Conservation (phyloP, 1,284 basidiomycete genomes). For the Moesziomyces aphidis region DNA sequence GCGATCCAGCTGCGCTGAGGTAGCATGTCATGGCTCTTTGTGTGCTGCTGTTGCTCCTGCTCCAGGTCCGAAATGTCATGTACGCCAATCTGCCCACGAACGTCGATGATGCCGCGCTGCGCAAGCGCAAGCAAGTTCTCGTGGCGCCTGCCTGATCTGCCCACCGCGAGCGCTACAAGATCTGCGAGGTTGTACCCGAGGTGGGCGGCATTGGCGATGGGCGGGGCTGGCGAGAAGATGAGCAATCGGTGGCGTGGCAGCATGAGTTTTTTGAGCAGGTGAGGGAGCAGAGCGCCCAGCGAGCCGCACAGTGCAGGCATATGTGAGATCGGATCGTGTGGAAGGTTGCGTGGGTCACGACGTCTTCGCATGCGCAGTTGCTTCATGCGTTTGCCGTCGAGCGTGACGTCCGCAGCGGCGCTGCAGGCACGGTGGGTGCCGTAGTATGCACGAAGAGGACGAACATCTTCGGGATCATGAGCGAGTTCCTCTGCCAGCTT, state of each 20-base stretch:
- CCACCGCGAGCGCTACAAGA: slow-evolving; percentile 29
- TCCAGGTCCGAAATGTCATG: slow-evolving; percentile 52
- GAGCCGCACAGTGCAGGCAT: slow-evolving; percentile 53
- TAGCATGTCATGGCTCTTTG: neutral
- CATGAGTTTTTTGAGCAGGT: slow-evolving; percentile 54
- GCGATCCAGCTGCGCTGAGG: slow-evolving; percentile 51
- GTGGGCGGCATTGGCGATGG: slow-evolving; percentile 37
- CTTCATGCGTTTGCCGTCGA: slow-evolving; percentile 37
- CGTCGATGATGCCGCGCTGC: slow-evolving; percentile 16
- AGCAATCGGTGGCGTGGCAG: slow-evolving; percentile 47
- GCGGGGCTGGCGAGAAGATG: slow-evolving; percentile 50
- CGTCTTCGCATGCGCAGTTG: slow-evolving; percentile 42
- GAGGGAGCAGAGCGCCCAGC: slow-evolving; percentile 54
- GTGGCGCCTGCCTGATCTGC: slow-evolving; percentile 21
- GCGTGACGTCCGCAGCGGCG: neutral
- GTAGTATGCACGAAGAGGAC: slow-evolving; percentile 26
- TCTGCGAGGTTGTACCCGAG: slow-evolving; percentile 55
- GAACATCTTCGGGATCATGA: slow-evolving; percentile 16
- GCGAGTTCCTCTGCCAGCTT: slow-evolving; percentile 37
- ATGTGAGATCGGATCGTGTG: slow-evolving; percentile 44
- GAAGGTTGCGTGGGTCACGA: slow-evolving; percentile 35
- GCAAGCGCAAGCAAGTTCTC: slow-evolving; percentile 27
- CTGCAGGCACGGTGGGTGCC: slow-evolving; percentile 17
- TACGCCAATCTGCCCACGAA: slow-evolving; percentile 56
- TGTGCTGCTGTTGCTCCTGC: slow-evolving; percentile 29